Conservation (phyloP, 176 grass and related monocot genomes). For the Aegilops longissima region DNA sequence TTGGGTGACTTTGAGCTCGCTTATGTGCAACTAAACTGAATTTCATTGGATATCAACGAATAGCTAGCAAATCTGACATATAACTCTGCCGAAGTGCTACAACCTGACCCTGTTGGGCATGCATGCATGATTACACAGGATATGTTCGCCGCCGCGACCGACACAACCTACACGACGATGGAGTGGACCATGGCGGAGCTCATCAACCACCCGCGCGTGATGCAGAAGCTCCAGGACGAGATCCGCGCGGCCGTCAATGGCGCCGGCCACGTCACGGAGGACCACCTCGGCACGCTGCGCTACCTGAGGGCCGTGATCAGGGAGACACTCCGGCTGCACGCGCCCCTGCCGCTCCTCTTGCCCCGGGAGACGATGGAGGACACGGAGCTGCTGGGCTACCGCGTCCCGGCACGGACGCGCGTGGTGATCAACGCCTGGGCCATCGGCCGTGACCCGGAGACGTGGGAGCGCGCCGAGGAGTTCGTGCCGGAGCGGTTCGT, state of each 20-base stretch:
- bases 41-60: neutral
- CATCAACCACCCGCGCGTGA: slow-evolving; percentile 28
- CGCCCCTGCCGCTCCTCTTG: slow-evolving; percentile 39
- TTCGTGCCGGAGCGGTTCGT: slow-evolving; percentile 53
- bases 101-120: neutral
- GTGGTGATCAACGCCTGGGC: slow-evolving; percentile 57
- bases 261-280: slow-evolving; percentile 14
- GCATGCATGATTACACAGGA: neutral
- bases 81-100: neutral
- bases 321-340: slow-evolving; percentile 54
- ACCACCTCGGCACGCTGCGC: neutral
- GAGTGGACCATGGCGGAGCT: slow-evolving; percentile 48
- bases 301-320: slow-evolving; percentile 44
- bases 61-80: neutral
- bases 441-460: slow-evolving; percentile 31
- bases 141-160: slow-evolving; percentile 22
- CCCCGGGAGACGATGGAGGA: slow-evolving; percentile 39
- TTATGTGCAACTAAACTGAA: too few species aligned
- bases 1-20: too few species aligned
- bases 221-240: slow-evolving; percentile 41
- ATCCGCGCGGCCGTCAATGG: slow-evolving; percentile 19
- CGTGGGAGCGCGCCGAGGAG: slow-evolving; percentile 48
- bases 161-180: slow-evolving; percentile 1
- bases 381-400: slow-evolving; percentile 42
- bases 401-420: neutral